A percentile compares a stretch with the other conserved stretches of the same genome.
phyloP scores from a whole-genome alignment of 2,329 filamentous ascomycete species.

The Coleophoma eucalyptorum region DNA sequence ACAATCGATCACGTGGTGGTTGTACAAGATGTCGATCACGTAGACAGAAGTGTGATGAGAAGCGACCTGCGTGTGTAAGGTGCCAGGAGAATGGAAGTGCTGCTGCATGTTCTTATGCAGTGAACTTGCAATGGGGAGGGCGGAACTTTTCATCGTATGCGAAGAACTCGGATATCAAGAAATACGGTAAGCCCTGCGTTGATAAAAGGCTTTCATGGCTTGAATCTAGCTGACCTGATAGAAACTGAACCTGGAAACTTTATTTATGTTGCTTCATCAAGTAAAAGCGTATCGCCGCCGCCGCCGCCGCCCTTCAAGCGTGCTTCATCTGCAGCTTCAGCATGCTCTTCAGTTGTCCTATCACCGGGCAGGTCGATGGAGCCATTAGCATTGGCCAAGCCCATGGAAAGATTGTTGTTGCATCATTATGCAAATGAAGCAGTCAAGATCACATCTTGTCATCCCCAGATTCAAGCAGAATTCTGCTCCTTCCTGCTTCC shows the following conservation, averaged over 20 bases:
- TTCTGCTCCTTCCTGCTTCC: constrained; percentile 37
- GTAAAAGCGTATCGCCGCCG: neutral
- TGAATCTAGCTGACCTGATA: neutral
- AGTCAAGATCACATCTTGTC: constrained; percentile 1
- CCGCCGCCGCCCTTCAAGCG: neutral
- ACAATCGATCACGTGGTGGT: constrained; percentile 4
- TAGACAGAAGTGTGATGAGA: constrained; percentile 8
- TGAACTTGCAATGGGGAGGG: neutral
- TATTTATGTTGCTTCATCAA: constrained; percentile 1
- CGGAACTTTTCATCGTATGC: neutral
- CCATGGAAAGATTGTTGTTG: neutral
- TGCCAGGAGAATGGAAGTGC: neutral
- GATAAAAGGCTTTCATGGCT: neutral
- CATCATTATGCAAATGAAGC: constrained; percentile 1
- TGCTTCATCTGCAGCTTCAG: neutral
- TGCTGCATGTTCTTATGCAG: neutral
- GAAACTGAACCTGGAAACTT: constrained; percentile 1
- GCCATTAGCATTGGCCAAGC: neutral
- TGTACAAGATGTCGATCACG: constrained; percentile 5
- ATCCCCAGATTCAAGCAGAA: constrained; percentile 29
- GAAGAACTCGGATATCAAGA: neutral
- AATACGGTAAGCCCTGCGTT: neutral
- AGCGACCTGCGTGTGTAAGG: neutral
- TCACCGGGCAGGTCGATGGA: neutral
- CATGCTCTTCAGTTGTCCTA: neutral